phyloP scores from a whole-genome alignment of 306 rosid species.

The Trifolium repens region DNA sequence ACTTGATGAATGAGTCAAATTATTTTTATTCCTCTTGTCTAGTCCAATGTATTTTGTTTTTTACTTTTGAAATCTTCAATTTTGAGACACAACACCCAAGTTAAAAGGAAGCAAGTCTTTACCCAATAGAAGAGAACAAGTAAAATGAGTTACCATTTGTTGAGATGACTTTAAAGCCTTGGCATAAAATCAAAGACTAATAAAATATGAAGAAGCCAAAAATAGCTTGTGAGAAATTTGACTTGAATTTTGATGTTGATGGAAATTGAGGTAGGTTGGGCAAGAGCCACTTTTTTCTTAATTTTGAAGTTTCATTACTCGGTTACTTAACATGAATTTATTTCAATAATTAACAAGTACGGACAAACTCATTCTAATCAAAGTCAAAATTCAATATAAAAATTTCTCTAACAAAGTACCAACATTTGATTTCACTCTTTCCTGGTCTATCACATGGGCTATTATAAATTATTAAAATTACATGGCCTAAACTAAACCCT shows the following conservation, averaged over 20 bases:
- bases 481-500: neutral
- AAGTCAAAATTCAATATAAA: slow-evolving; percentile 7
- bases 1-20: neutral
- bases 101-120: neutral
- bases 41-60: neutral
- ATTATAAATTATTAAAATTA: neutral
- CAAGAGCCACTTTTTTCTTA: neutral
- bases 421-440: neutral
- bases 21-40: neutral
- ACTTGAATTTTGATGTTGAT: neutral
- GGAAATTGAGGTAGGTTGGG: slow-evolving; percentile 27
- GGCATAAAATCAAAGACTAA: neutral
- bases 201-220: neutral
- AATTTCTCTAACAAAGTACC: neutral
- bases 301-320: neutral
- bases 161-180: neutral
- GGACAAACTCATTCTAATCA: slow-evolving; percentile 34
- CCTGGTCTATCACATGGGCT: neutral
- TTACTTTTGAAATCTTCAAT: no score
- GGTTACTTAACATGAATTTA: slow-evolving; percentile 28
- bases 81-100: neutral
- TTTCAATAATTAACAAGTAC: slow-evolving; percentile 9
- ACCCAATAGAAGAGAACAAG: neutral
- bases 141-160: neutral
- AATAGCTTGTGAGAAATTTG: neutral